These are phyloP conservation scores for Wickerhamiella azyma DNA, from an alignment of 805 yeast genomes.

Conservation along the genomic window DNA sequence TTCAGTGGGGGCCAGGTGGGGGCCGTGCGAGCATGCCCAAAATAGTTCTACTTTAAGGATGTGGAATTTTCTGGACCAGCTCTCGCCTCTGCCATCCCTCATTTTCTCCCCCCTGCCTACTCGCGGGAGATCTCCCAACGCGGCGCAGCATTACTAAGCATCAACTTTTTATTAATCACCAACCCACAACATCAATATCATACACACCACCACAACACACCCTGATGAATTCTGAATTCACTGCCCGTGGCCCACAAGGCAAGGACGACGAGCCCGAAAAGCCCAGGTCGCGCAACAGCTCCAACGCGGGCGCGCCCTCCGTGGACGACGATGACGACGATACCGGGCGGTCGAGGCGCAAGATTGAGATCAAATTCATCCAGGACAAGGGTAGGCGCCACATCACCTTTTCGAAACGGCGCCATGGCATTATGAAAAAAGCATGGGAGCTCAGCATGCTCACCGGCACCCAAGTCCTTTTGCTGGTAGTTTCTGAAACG, in stretches of 20 bases:
- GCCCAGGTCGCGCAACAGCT: neutral
- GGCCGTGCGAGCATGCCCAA: no score
- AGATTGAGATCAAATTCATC: conserved; percentile 91
- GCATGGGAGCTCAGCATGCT: conserved; percentile 95
- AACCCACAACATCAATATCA: neutral
- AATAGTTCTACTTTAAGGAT: no score
- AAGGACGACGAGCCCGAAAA: neutral
- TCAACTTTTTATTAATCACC: no score
- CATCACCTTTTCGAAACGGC: conserved; percentile 93
- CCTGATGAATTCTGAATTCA: neutral
- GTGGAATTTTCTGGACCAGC: no score
- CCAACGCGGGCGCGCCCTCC: neutral
- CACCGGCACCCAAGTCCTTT: conserved; percentile 92
- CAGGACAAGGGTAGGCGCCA: conserved; percentile 97
- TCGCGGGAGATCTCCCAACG: no score
- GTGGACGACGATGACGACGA: conserved; percentile 27
- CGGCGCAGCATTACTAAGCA: no score
- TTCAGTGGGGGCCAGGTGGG: no score
- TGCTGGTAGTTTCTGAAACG: conserved; percentile 94
- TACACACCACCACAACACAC: neutral
- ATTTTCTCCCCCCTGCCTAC: no score
- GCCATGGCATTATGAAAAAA: conserved; percentile 98
- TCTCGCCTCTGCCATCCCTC: no score
- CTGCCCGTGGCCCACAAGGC: neutral
- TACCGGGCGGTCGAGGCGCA: conserved; percentile 51